Evolutionary conservation across 2,329 filamentous ascomycete genomes (phyloP), one percentile per base, ranked within the genome.

Genomic region (Colletotrichum tanaceti): DNA sequence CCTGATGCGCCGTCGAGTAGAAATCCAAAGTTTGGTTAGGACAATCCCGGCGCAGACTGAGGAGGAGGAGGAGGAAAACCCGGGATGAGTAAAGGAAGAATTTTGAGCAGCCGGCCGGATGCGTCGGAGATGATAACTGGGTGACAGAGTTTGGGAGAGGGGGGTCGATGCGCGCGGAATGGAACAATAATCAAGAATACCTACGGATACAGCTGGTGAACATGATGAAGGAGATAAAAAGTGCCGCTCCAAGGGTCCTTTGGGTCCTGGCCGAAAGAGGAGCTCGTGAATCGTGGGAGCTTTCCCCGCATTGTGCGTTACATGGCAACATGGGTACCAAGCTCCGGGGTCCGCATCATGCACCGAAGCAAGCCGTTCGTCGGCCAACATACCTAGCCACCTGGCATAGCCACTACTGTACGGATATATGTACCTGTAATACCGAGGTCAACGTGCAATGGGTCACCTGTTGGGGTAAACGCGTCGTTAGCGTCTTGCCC

Each of bases 231-330:
- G 7, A 41, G 22, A 35, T 35, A 20, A 20, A n/a, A n/a, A n/a
- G n/a, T n/a, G n/a, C n/a, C n/a, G n/a, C n/a, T n/a, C n/a, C n/a
- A n/a, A n/a, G n/a, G n/a, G n/a, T n/a, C n/a, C n/a, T n/a, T n/a
- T n/a, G n/a, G n/a, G 18, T 7, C 3, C 24, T 54, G 59, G 46
- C 49, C 5, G 41, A 54, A 10, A 38, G 32, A 32, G 16, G 44
- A 44, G 18, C 47, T 24, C 22, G 41, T 60, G 43, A 60, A 22
- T 53, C 49, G 38, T 20, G 6, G 24, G 5, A 35, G 53, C 44
- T 41, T 66, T 60, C 66, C 66, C 66, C 62, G 66, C 66, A 69
- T 61, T 24, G 57, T 24, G 20, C 52, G 24, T 57, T n/a, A n/a
- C n/a, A n/a, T n/a, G n/a, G n/a, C n/a, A n/a, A n/a, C n/a, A n/a